Evolutionary conservation across 257 asterid species (phyloP).

Genomic region (Solanum paucissectum): DNA sequence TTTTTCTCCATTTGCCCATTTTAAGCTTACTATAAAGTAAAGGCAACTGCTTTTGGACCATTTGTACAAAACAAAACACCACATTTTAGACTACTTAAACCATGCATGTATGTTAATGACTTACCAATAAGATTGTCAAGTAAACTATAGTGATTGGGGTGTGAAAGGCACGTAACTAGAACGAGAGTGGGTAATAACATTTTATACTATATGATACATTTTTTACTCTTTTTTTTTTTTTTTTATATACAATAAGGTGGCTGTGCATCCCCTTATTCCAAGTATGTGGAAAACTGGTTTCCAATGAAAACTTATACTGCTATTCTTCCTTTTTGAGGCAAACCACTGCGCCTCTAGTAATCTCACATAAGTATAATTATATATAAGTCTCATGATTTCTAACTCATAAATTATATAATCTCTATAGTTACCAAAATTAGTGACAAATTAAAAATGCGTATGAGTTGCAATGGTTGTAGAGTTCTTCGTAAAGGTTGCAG

Average conservation of each 20-base stretch:
- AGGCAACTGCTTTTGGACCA: not conserved
- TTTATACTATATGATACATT: not conserved
- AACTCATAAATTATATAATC: not conserved
- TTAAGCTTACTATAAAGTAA: not conserved
- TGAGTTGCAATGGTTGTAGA: constrained; percentile 90
- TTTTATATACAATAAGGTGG: constrained; percentile 6
- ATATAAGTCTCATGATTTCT: not conserved
- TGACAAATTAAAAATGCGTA: constrained; percentile 28
- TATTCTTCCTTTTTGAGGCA: constrained; percentile 8
- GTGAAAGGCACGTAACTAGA: constrained; percentile 23
- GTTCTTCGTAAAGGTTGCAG: constrained; percentile 80
- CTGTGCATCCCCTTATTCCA: constrained; percentile 22
- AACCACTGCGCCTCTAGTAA: constrained; percentile 34
- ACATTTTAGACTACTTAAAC: not conserved
- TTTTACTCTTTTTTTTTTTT: not conserved
- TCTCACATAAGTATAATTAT: not conserved
- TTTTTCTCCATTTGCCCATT: constrained; percentile 1
- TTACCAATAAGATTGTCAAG: not conserved
- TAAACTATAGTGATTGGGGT: constrained; percentile 1
- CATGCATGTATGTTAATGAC: not conserved
- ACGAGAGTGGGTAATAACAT: not conserved
- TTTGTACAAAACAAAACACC: not conserved
- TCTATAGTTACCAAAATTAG: not conserved
- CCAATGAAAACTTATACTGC: not conserved
- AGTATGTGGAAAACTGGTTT: not conserved